phyloP scores from a whole-genome alignment of 2,329 filamentous ascomycete genomes.

The Aspergillus fijiensis region DNA sequence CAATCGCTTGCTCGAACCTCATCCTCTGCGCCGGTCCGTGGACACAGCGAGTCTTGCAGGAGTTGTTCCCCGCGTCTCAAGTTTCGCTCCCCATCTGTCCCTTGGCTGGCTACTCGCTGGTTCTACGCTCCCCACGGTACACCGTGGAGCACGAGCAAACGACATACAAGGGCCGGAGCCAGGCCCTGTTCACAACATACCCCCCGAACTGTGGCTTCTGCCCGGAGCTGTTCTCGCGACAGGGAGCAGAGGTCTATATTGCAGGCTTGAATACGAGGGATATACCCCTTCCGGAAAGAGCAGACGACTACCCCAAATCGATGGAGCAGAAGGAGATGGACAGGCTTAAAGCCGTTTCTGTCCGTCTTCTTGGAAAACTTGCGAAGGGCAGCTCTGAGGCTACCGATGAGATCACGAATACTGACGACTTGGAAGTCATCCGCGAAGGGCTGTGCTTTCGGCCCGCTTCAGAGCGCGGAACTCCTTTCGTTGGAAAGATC shows the following conservation, averaged over 20 bases:
- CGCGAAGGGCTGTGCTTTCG: conserved; percentile 70
- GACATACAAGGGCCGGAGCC: conserved; percentile 52
- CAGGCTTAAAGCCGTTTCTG: conserved; percentile 32
- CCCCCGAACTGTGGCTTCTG: conserved; percentile 55
- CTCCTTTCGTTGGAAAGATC: conserved; percentile 62
- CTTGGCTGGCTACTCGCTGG: conserved; percentile 70
- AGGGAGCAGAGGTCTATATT: conserved; percentile 69
- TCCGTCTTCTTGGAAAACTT: conserved; percentile 36
- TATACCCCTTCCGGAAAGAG: conserved; percentile 60
- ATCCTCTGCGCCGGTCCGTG: conserved; percentile 70
- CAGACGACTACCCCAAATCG: conserved; percentile 38
- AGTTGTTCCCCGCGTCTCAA: conserved; percentile 61
- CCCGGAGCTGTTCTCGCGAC: conserved; percentile 69
- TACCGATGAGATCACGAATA: conserved; percentile 30
- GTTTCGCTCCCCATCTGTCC: conserved; percentile 58
- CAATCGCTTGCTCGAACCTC: conserved; percentile 62
- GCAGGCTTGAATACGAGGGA: conserved; percentile 66
- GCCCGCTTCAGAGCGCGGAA: conserved; percentile 64
- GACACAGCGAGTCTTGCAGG: conserved; percentile 64
- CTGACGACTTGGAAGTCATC: conserved; percentile 60
- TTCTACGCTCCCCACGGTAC: conserved; percentile 60
- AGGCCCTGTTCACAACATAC: conserved; percentile 68
- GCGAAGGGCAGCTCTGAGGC: conserved; percentile 13
- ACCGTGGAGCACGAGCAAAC: conserved; percentile 30
- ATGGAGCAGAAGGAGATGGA: conserved; percentile 46